Conservation (phyloP, 176 grass and related monocot genomes). For the Stipa capillata region DNA sequence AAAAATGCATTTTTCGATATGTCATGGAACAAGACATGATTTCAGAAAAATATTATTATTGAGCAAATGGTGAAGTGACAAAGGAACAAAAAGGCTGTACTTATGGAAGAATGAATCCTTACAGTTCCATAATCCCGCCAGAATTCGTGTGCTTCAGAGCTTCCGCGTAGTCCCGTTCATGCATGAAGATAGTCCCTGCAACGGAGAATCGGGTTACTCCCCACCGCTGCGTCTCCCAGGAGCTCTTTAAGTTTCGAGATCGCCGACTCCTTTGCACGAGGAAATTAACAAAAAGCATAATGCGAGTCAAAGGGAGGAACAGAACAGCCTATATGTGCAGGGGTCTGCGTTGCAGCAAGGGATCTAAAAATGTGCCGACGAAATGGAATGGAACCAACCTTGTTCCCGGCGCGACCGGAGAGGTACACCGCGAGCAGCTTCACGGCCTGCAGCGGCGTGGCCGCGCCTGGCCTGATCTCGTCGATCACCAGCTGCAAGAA, state of each 20-base stretch:
- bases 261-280: slow-evolving; percentile 39
- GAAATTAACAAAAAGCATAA: neutral
- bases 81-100: neutral
- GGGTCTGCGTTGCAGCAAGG: too few relatives aligned
- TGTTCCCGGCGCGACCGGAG: slow-evolving; percentile 28
- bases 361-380: neutral
- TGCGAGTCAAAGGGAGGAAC: neutral
- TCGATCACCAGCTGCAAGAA: slow-evolving; percentile 60
- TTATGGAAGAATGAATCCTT: neutral
- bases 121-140: slow-evolving; percentile 72
- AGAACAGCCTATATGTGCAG: too few relatives aligned
- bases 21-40: neutral
- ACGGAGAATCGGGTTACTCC: slow-evolving; percentile 47
- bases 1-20: too few relatives aligned
- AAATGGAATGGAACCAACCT: slow-evolving; percentile 31
- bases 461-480: slow-evolving; percentile 60
- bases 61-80: neutral
- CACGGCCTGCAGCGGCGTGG: slow-evolving; percentile 73
- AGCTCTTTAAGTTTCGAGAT: slow-evolving; percentile 44
- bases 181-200: slow-evolving; percentile 55
- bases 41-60: neutral
- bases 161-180: slow-evolving; percentile 48
- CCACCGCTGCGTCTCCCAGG: slow-evolving; percentile 46
- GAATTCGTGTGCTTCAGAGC: slow-evolving; percentile 64
- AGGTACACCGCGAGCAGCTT: slow-evolving; percentile 66